Conservation (phyloP, 495 filamentous ascomycete genomes). For the Podospora conica region DNA sequence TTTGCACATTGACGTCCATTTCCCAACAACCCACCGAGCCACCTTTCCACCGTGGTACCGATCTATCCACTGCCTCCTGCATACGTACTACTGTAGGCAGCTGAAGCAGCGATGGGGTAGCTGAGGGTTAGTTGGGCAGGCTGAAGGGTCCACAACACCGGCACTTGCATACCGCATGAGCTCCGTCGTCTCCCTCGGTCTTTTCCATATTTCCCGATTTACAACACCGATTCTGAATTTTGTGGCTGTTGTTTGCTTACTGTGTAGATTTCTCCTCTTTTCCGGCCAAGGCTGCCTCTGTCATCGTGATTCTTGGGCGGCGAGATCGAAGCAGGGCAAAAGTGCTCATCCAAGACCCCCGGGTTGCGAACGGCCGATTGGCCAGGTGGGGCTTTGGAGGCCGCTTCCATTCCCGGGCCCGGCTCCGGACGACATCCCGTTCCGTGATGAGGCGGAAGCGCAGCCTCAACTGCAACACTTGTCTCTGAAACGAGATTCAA, state of each 20-base stretch:
- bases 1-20: not conserved
- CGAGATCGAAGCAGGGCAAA: not conserved
- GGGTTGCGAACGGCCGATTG: not conserved
- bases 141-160: not conserved
- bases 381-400: not conserved
- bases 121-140: not conserved
- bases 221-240: not conserved
- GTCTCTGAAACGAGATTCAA: not conserved
- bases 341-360: not conserved
- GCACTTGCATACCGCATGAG: not conserved
- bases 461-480: not conserved
- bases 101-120: not conserved
- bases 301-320: not conserved
- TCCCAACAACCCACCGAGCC: not conserved
- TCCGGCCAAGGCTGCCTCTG: not conserved
- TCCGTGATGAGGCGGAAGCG: not conserved
- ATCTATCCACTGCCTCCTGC: not conserved
- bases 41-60: not conserved
- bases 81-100: too few species aligned
- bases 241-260: not conserved
- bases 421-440: not conserved
- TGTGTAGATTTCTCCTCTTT: not conserved
- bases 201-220: not conserved
- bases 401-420: not conserved
- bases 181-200: not conserved